Base-by-base conservation (phyloP, 2,329 filamentous ascomycete species). In the Microcyclospora pomicola region DNA sequence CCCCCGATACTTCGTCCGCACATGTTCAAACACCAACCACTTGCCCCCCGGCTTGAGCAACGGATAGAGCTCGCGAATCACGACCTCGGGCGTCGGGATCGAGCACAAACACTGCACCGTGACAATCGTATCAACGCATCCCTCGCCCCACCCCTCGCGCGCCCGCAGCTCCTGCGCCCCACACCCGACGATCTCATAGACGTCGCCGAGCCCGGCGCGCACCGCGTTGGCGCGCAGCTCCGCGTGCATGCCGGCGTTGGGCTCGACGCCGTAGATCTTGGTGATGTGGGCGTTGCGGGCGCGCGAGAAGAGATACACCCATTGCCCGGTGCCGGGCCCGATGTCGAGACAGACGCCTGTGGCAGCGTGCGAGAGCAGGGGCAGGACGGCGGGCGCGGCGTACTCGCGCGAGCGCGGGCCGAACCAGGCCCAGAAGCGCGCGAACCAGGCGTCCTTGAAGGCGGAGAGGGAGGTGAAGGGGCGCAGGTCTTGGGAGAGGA, bases 11-110 rank as follows among this genome's bases (percentile, higher is more conserved):
- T 56, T 59, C 30, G 57, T 59, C 46, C 42, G 49, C 30, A 80
- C 71, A 48, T 80, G 75, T 59, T 80, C 75, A 46, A 69, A 78
- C 1, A 74, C 65, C 43, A 76, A 74, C 73, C 74, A 78, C 29
- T 68, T 60, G 0, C 75, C 75, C 5, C 75, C 75, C 5, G 71
- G 68, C 57, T 74, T 77, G 42, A 80, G 61, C 37, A 70, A 67
- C 27, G 62, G 57, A 52, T 77, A 77, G 24, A 80, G 54, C 44
- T 69, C 65, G 40, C 56, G 57, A 42, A 75, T 66, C 42, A 77
- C 73, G 46, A 60, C 58, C 48, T 71, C 60, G 3, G 73, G 74
- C 2, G 74, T 67, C 0, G 76, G 76, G 36, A 80, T 76, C 47
- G 71, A 73, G 61, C 75, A 80, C 27, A 80, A 62, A 38, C 74